These are phyloP conservation scores for Noccaea caerulescens DNA, from an alignment of 345 rosid genomes.

Conservation along the genomic window DNA sequence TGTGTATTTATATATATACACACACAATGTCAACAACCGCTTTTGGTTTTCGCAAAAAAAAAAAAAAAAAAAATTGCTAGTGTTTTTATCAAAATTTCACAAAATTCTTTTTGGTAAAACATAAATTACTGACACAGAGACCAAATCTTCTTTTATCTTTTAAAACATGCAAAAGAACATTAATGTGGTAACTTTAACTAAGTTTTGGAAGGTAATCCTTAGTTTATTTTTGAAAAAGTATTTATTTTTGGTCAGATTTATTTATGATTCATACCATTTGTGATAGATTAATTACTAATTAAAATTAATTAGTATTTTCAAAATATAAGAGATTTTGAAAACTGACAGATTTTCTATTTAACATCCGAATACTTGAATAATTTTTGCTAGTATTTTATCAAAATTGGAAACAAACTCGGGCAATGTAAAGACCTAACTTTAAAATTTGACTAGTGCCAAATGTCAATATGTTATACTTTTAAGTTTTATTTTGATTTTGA, in stretches of 20 bases:
- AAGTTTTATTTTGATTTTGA: too few species aligned
- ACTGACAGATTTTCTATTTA: too few species aligned
- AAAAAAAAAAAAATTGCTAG: too few species aligned
- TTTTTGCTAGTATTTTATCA: too few species aligned
- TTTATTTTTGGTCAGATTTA: background rate
- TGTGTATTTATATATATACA: background rate
- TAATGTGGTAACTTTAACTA: conserved; percentile 1
- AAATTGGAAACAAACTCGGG: too few species aligned
- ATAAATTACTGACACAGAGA: background rate
- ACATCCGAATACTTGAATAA: too few species aligned
- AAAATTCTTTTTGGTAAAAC: background rate
- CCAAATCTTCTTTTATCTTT: background rate
- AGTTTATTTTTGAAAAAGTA: background rate
- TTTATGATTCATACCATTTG: background rate
- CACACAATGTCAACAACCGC: background rate
- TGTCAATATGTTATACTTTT: too few species aligned
- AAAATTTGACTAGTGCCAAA: too few species aligned
- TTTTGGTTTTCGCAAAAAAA: too few species aligned
- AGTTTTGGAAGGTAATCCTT: conserved; percentile 14
- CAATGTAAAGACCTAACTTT: too few species aligned
- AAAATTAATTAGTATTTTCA: background rate
- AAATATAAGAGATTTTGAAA: background rate
- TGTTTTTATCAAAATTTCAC: background rate
- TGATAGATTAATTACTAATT: background rate
- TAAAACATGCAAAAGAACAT: too few species aligned